Conservation (phyloP, 352 stramenopile species). For the Phytophthora pisi region DNA sequence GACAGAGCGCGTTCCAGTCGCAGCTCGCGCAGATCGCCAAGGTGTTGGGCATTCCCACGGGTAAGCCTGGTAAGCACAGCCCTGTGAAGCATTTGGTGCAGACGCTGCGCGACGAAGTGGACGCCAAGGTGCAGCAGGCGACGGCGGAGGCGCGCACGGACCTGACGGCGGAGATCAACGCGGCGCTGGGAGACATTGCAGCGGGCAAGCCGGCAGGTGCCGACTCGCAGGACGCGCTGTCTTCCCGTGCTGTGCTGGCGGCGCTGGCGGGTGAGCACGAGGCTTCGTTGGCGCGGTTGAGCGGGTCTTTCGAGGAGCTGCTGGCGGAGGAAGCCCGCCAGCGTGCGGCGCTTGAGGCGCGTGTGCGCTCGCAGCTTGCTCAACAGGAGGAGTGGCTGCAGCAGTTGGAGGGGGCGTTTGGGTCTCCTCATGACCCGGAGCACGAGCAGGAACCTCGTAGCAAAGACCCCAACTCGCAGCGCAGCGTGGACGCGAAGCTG, state of each 20-base stretch:
- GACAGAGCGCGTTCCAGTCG: constrained; percentile 85
- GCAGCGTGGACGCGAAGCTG: constrained; percentile 23
- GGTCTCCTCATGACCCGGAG: constrained; percentile 52
- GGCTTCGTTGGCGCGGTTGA: constrained; percentile 70
- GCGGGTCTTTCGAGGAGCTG: constrained; percentile 67
- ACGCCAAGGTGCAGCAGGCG: constrained; percentile 31
- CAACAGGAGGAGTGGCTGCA: constrained; percentile 85
- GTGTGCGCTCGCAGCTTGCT: constrained; percentile 57
- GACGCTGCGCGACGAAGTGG: constrained; percentile 72
- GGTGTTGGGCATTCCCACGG: constrained; percentile 63
- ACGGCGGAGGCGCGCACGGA: constrained; percentile 7
- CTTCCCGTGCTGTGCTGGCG: constrained; percentile 55
- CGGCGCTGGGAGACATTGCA: constrained; percentile 10
- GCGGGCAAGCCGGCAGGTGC: constrained; percentile 4
- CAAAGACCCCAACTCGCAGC: constrained; percentile 9
- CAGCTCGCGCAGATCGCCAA: constrained; percentile 84
- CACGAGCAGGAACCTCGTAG: constrained; percentile 22
- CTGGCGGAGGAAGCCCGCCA: constrained; percentile 68
- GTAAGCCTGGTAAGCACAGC: constrained; percentile 73
- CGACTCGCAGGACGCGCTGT: constrained; percentile 27
- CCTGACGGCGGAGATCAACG: constrained; percentile 26
- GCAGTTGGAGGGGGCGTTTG: constrained; percentile 75
- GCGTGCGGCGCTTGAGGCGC: constrained; percentile 60
- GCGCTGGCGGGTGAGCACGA: constrained; percentile 75
- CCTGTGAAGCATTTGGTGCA: constrained; percentile 77